phyloP scores from a whole-genome alignment of 225 moss, liverwort and hornwort species.

The Pseudoscleropodium purum region DNA sequence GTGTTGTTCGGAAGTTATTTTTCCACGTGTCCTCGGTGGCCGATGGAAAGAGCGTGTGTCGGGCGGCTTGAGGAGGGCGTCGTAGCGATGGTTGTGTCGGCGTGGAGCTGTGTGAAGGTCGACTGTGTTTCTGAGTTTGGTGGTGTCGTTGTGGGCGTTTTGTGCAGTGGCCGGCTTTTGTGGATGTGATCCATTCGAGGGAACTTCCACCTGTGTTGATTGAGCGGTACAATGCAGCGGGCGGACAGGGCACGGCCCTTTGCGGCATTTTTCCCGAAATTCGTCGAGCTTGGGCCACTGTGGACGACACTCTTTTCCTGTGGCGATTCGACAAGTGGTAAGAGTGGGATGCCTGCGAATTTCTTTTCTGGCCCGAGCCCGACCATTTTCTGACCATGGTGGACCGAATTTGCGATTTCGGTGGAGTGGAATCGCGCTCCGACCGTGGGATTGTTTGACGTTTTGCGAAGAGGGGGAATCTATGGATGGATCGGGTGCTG shows the following conservation, averaged over 20 bases:
- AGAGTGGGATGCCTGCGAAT: background rate
- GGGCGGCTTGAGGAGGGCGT: background rate
- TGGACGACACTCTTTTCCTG: conserved; percentile 92
- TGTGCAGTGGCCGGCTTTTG: conserved; percentile 90
- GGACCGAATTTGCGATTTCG: background rate
- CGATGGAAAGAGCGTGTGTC: background rate
- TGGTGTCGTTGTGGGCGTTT: background rate
- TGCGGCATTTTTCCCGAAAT: conserved; percentile 96
- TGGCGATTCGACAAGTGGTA: conserved; percentile 99
- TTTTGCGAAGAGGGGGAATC: background rate
- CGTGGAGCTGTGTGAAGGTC: background rate
- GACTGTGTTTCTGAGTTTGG: background rate
- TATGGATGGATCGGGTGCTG: background rate
- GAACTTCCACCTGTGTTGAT: conserved; percentile 95
- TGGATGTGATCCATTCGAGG: conserved; percentile 79
- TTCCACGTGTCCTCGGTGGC: background rate
- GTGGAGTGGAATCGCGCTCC: background rate
- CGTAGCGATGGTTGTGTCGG: background rate
- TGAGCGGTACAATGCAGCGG: conserved; percentile 93
- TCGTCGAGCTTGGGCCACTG: conserved; percentile 95
- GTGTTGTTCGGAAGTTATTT: background rate
- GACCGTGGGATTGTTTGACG: background rate
- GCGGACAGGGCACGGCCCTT: conserved; percentile 93
- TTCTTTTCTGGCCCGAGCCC: background rate
- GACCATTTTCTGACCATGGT: background rate